Evolutionary conservation across 768 basidiomycete genomes (phyloP), one percentile per base, ranked within the genome.

Genomic region (Coprinopsis sp.): DNA sequence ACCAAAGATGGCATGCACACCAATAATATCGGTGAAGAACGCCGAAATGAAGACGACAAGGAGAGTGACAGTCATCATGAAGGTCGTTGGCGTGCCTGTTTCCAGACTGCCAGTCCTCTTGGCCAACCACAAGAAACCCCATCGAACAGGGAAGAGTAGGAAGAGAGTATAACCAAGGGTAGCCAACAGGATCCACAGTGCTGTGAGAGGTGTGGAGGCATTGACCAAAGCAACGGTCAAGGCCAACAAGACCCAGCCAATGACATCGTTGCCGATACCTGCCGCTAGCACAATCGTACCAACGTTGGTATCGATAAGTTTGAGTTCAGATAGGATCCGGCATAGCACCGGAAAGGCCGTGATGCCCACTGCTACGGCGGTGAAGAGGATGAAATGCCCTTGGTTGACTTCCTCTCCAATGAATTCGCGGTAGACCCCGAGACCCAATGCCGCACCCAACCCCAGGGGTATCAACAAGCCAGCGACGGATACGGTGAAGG

Each of bases 1-100:
- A 77, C 77, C 79, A 56, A 82, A 84, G 54, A 87, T 84, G 36
- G 82, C 64, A 62, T 83, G 80, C 27, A 87, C 77, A 25, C 87
- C 91, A 50, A 93, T 91, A 54, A 90, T 79, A 62, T 91, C 89
- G 6, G 90, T 92, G 67, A 86, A 85, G 66, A 90, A 92, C 0
- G 87, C 87, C 2, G 82, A 84, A 12, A 71, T 62, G 54, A 92
- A 78, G 0, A 91, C 79, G 28, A 91, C 59, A 24, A 91, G 53
- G n/a, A 96, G 59, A 0, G 81, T 87, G 8, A 90, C 50, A 1
- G 84, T 83, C 85, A 93, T 91, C 76, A 90, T 82, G 38, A 77
- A 61, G 3, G 83, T 66, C 0, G 84, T 84, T 0, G 91, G 91
- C 2, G 78, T 68, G 1, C 85, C 84, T 34, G 74, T 74, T 52